Evolutionary conservation across 73 alveolate genomes (phyloP), one percentile per base, ranked within the genome.

Genomic region (Paraurostyla sp.): DNA sequence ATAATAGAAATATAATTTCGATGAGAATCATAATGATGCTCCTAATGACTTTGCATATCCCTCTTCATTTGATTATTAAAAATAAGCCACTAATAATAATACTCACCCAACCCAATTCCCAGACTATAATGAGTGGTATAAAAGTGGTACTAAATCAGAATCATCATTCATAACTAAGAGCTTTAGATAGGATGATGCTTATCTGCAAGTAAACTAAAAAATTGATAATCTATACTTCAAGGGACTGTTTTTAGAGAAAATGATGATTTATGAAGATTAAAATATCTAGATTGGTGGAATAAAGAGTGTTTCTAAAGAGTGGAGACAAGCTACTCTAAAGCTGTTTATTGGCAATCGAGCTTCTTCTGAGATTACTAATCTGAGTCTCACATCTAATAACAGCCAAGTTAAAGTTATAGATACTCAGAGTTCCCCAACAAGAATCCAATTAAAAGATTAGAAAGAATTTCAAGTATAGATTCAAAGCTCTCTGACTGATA

Each of bases 251-350:
- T 13, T 46, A 3, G 87, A 75, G 18, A 75, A 75, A 50, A 46
- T 49, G 69, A 16, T 75, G 9, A 50, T 75, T 13, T 75, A 23
- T 75, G 87, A 75, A 30, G 87, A 75, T 50, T 30, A 29, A n/a
- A 16, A 48, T 43, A 29, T 75, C 46, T 16, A 50, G 20, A 22
- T 75, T 22, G 87, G 87, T 25, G 42, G 87, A 25, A 45, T 75
- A 1, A 40, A 75, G 18, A 25, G 76, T 48, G 27, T 49, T 2
- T 75, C 87, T 3, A 75, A 29, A 32, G 87, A 75, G 75, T 75
- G 87, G 87, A 43, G 87, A 46, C 9, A 4, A 6, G 51, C 87
- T 4, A 46, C 76, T 3, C 15, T 75, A 7, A 46, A 75, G 36
- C 27, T 75, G 4, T 75, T 23, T 75, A 27, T 75, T 25, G 87